Percentiles rank a stretch among this genome's conserved stretches.
phyloP scores from a whole-genome alignment of 768 basidiomycete genomes.

The Daedaleopsis sinensis region DNA sequence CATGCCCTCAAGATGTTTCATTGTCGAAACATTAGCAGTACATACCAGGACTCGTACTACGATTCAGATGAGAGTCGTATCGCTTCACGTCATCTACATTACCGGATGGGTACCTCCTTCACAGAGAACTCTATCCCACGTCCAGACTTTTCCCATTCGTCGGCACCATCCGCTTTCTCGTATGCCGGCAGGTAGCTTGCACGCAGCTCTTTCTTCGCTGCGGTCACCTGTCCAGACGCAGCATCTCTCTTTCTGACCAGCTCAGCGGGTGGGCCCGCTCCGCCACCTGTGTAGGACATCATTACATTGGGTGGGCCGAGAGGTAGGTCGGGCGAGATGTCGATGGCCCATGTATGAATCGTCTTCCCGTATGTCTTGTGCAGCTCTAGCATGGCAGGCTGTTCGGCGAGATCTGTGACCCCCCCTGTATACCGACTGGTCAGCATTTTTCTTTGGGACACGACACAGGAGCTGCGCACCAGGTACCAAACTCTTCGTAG shows the following conservation, averaged over 20 bases:
- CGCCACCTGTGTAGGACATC: constrained; percentile 46
- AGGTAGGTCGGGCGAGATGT: constrained; percentile 43
- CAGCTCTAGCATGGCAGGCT: constrained; percentile 45
- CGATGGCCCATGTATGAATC: constrained; percentile 42
- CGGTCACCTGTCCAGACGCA: constrained; percentile 36
- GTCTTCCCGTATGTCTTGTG: constrained; percentile 53
- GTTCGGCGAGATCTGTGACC: constrained; percentile 40
- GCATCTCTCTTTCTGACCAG: constrained; percentile 38
- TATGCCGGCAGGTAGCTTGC: constrained; percentile 43
- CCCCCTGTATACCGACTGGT: no score
- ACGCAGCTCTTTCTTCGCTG: constrained; percentile 37
- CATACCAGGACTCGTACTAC: no score
- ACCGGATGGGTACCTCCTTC: constrained; percentile 19
- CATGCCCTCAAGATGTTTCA: no score
- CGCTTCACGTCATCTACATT: background rate
- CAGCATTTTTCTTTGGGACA: no score
- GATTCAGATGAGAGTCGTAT: no score
- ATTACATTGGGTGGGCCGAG: constrained; percentile 51
- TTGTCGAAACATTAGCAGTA: no score
- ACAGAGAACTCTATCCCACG: constrained; percentile 39
- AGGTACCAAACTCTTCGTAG: constrained; percentile 33
- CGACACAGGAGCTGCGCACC: no score
- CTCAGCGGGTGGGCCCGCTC: constrained; percentile 35
- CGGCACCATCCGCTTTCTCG: constrained; percentile 38
- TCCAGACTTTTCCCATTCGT: constrained; percentile 41